A percentile compares a stretch with the other conserved stretches of the same genome.
Evolutionary conservation across 306 rosid species (phyloP).

Genomic region (Crotalaria pallida): DNA sequence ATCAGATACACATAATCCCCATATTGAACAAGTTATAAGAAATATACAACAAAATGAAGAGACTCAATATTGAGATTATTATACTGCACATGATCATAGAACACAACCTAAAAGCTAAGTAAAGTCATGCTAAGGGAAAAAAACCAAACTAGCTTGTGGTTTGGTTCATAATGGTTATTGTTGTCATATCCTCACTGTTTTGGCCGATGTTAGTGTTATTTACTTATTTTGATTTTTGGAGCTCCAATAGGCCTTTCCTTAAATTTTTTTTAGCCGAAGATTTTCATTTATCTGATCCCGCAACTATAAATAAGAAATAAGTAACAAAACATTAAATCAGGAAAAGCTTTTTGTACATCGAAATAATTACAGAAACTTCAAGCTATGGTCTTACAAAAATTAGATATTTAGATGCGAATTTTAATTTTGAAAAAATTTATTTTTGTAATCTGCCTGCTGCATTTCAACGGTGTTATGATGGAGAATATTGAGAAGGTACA

Average conservation of each 20-base stretch:
- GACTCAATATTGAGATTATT: constrained; percentile 13
- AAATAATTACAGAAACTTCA: background rate
- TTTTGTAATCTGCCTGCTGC: too few species aligned
- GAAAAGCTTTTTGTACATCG: background rate
- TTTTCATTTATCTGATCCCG: constrained; percentile 49
- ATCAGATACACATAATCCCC: constrained; percentile 12
- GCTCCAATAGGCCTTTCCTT: constrained; percentile 48
- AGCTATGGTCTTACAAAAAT: too few species aligned
- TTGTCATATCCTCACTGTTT: constrained; percentile 17
- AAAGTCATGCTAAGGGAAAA: constrained; percentile 17
- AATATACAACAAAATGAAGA: background rate
- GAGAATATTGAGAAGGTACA: too few species aligned
- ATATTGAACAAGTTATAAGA: constrained; percentile 17
- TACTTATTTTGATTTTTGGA: constrained; percentile 34
- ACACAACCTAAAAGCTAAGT: background rate
- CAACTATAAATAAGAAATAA: constrained; percentile 39
- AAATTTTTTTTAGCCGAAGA: constrained; percentile 49
- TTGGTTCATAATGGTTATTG: constrained; percentile 7
- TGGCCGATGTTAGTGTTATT: constrained; percentile 14
- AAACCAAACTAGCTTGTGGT: constrained; percentile 29
- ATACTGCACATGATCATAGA: background rate
- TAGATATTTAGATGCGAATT: too few species aligned
- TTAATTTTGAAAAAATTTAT: too few species aligned
- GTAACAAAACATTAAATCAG: background rate
- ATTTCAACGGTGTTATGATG: too few species aligned